Percentiles rank a stretch among this genome's conserved stretches.
Conservation (phyloP, 129 eudicot species). For the Tanacetum coccineum region DNA sequence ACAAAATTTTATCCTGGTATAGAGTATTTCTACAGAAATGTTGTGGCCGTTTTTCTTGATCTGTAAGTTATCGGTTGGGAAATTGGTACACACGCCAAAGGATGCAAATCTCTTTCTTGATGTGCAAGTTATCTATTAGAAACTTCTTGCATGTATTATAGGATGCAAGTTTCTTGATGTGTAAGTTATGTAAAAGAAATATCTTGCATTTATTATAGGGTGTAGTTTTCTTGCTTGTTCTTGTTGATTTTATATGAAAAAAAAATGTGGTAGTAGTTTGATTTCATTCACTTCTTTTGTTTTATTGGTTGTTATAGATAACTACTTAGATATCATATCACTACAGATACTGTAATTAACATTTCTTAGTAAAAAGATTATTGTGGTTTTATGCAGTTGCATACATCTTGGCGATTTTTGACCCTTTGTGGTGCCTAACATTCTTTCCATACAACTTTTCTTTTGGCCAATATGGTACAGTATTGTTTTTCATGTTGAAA, state of each 20-base stretch:
- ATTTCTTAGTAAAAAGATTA: too few species aligned
- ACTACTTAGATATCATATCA: too few species aligned
- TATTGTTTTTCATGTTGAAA: too few species aligned
- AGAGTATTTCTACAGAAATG: background rate
- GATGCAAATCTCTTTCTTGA: conserved; percentile 11
- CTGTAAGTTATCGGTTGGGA: background rate
- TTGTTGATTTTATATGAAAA: background rate
- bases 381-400: too few species aligned
- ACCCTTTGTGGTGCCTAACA: too few species aligned
- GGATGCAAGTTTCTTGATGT: conserved; percentile 23
- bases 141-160: conserved; percentile 31
- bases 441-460: too few species aligned
- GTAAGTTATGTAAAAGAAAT: conserved; percentile 22
- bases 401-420: too few species aligned
- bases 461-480: too few species aligned
- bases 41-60: conserved; percentile 18
- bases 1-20: background rate
- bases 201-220: conserved; percentile 9
- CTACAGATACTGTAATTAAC: too few species aligned
- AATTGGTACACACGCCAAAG: background rate
- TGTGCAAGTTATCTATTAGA: conserved; percentile 17
- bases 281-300: too few species aligned
- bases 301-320: too few species aligned
- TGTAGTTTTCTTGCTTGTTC: conserved; percentile 17
- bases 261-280: too few species aligned